phyloP scores from a whole-genome alignment of 2,329 filamentous ascomycete species.

The Thielaviopsis musarum region DNA sequence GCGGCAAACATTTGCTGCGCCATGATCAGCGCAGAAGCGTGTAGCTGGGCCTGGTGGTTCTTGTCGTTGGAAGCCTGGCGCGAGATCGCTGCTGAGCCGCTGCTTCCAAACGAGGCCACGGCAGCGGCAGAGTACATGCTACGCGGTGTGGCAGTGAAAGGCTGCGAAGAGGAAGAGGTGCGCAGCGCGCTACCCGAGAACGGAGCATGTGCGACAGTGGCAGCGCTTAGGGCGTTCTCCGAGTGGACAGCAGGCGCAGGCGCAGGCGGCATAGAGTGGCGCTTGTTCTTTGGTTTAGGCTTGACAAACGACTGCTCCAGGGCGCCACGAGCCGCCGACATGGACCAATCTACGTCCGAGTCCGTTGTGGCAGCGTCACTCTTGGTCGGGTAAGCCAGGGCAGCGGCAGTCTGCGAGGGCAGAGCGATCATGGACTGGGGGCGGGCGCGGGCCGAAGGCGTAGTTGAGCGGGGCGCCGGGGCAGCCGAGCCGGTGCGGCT shows the following conservation, averaged over 20 bases:
- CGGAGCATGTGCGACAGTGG: slow-evolving; percentile 46
- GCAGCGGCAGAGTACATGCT: slow-evolving; percentile 55
- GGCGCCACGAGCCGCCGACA: slow-evolving; percentile 3
- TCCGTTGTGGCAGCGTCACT: background rate
- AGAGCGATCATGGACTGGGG: background rate
- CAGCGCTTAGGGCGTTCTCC: slow-evolving; percentile 55
- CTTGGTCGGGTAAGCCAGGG: background rate
- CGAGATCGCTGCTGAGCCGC: slow-evolving; percentile 45
- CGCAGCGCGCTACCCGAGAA: slow-evolving; percentile 17
- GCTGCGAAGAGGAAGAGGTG: slow-evolving; percentile 48
- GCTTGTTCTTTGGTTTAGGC: background rate
- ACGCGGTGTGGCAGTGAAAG: slow-evolving; percentile 49
- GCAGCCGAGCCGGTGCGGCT: background rate
- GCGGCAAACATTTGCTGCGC: slow-evolving; percentile 68
- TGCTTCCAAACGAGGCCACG: background rate
- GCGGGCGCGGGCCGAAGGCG: background rate
- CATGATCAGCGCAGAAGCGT: slow-evolving; percentile 77
- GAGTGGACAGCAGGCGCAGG: slow-evolving; percentile 16
- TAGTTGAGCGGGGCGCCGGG: background rate
- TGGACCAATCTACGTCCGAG: background rate
- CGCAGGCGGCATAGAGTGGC: background rate
- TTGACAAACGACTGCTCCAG: slow-evolving; percentile 6
- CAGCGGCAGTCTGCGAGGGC: background rate
- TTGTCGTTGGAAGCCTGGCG: slow-evolving; percentile 54
- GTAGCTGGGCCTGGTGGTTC: slow-evolving; percentile 52